phyloP scores from a whole-genome alignment of 331 rosid genomes.

The Malus hybrid region DNA sequence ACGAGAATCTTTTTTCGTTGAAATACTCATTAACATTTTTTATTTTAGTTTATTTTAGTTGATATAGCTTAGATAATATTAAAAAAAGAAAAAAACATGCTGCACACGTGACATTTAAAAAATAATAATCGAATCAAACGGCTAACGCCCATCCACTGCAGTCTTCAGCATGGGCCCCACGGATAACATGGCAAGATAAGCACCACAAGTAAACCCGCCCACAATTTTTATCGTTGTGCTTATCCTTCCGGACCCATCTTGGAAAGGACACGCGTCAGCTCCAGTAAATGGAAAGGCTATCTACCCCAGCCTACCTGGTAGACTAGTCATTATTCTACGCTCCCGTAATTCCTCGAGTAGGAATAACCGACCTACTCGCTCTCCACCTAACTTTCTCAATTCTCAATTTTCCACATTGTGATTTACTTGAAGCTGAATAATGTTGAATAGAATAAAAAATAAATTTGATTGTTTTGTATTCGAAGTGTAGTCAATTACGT shows the following conservation, averaged over 20 bases:
- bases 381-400: not conserved
- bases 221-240: constrained; percentile 16
- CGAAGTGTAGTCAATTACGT: not conserved
- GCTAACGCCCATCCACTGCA: not conserved
- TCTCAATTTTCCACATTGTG: not conserved
- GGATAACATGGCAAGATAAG: constrained; percentile 28
- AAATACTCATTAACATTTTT: not conserved
- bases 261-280: constrained; percentile 55
- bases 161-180: not conserved
- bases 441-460: not conserved
- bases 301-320: constrained; percentile 1
- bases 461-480: not conserved
- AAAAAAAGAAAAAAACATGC: too few species aligned
- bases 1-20: too few species aligned
- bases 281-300: constrained; percentile 13
- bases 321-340: not conserved
- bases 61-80: too few species aligned
- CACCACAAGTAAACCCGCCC: constrained; percentile 21
- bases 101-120: not conserved
- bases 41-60: too few species aligned
- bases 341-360: constrained; percentile 1
- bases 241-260: constrained; percentile 29
- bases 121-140: too few species aligned
- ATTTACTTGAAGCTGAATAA: not conserved
- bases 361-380: not conserved